Conservation (phyloP, 768 basidiomycete genomes). For the Rhodosporidiobolus sp. region DNA sequence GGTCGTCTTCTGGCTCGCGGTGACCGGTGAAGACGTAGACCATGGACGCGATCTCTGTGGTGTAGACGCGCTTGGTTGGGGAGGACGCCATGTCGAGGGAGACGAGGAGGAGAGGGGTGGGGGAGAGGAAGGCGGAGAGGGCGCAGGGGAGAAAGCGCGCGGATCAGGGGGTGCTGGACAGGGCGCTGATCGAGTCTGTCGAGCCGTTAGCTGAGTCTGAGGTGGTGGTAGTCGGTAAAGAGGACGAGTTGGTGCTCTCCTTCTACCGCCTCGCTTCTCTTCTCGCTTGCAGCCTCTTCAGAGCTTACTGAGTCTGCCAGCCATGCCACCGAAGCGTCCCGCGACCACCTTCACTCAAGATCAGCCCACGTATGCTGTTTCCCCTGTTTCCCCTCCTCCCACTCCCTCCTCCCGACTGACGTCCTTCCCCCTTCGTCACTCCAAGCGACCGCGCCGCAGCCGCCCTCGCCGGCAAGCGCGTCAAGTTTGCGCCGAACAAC, state of each 20-base stretch:
- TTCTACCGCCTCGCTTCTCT: too few relatives aligned
- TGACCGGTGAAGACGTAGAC: conserved; percentile 92
- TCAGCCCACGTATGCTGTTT: conserved; percentile 1
- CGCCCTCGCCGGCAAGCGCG: conserved; percentile 28
- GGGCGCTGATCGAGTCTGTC: too few relatives aligned
- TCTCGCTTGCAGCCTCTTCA: too few relatives aligned
- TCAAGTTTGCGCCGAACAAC: conserved; percentile 27
- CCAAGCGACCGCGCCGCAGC: conserved; percentile 17
- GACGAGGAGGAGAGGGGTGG: background rate
- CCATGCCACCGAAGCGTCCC: conserved; percentile 11
- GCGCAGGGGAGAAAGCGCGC: too few relatives aligned
- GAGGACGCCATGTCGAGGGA: background rate
- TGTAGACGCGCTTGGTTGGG: conserved; percentile 8
- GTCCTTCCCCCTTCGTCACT: background rate
- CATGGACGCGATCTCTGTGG: conserved; percentile 6
- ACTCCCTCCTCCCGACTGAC: too few relatives aligned
- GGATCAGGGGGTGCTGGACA: too few relatives aligned
- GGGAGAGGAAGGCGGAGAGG: background rate
- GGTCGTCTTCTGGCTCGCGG: conserved; percentile 79
- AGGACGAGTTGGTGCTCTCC: too few relatives aligned
- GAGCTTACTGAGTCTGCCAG: too few relatives aligned
- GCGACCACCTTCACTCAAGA: conserved; percentile 17
- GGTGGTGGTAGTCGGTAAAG: too few relatives aligned
- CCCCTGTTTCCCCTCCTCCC: background rate
- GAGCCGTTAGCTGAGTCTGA: too few relatives aligned